Percentiles rank a stretch among this genome's conserved stretches.
phyloP scores from a whole-genome alignment of 805 yeast species.

The Ogataea zsoltii region DNA sequence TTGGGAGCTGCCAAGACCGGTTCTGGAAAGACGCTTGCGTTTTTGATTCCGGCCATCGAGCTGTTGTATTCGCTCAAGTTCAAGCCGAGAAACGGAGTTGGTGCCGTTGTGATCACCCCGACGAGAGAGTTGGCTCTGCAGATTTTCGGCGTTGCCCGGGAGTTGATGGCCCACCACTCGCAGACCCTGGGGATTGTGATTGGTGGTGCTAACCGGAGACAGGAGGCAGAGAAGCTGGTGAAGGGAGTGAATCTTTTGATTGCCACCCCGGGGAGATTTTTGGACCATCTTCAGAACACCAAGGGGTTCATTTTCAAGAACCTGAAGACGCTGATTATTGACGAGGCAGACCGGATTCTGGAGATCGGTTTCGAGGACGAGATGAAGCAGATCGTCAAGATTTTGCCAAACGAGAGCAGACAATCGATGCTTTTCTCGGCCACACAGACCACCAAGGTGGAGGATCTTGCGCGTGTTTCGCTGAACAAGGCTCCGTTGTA shows the following conservation, averaged over 20 bases:
- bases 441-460: conserved; percentile 98
- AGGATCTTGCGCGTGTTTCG: conserved; percentile 95
- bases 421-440: conserved; percentile 99
- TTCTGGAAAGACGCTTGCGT: conserved; percentile 96
- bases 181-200: conserved; percentile 96
- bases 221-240: conserved; percentile 90
- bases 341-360: conserved; percentile 96
- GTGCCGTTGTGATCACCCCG: conserved; percentile 93
- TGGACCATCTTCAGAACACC: conserved; percentile 96
- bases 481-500: conserved; percentile 90
- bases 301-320: conserved; percentile 92
- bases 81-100: conserved; percentile 98
- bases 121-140: conserved; percentile 97
- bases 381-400: conserved; percentile 94
- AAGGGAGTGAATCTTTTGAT: conserved; percentile 93
- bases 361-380: conserved; percentile 99
- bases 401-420: conserved; percentile 88
- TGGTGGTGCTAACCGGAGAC: conserved; percentile 98
- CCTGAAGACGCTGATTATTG: conserved; percentile 89
- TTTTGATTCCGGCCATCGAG: conserved; percentile 94
- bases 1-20: conserved; percentile 99
- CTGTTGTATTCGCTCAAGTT: conserved; percentile 84
- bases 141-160: conserved; percentile 96
- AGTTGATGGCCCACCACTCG: conserved; percentile 83
- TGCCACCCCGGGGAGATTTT: conserved; percentile 96